Conservation (phyloP, 164 flowering plant genomes). For the Warburgia ugandensis region DNA sequence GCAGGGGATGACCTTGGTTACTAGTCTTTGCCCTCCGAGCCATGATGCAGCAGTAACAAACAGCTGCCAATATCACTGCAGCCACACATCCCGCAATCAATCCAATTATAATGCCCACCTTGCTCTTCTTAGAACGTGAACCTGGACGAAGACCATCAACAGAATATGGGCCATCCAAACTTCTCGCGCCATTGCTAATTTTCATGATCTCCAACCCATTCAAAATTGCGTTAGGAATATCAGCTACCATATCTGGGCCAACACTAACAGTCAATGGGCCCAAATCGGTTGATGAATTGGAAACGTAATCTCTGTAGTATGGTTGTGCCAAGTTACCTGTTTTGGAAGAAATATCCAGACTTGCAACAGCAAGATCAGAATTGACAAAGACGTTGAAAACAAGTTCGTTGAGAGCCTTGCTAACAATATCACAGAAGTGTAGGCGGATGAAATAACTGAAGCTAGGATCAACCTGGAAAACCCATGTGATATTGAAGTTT, state of each 20-base stretch:
- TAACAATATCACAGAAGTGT: constrained; percentile 85
- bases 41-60: constrained; percentile 47
- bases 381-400: constrained; percentile 59
- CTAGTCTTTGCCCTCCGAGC: constrained; percentile 37
- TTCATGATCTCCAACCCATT: constrained; percentile 92
- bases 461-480: constrained; percentile 53
- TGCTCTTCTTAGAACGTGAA: constrained; percentile 28
- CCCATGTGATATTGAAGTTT: constrained; percentile 92
- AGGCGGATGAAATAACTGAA: constrained; percentile 64
- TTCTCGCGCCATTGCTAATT: constrained; percentile 63
- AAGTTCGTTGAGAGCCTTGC: constrained; percentile 44
- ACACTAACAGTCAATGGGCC: constrained; percentile 55
- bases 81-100: constrained; percentile 36
- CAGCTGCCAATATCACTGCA: constrained; percentile 26
- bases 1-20: constrained; percentile 57
- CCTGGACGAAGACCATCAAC: constrained; percentile 39
- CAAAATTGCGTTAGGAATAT: constrained; percentile 43
- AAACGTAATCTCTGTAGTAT: constrained; percentile 59
- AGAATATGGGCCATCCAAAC: constrained; percentile 57
- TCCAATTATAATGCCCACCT: constrained; percentile 39
- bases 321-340: constrained; percentile 46
- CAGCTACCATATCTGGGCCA: constrained; percentile 64
- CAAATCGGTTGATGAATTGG: constrained; percentile 39
- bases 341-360: constrained; percentile 55
- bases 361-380: constrained; percentile 35